Evolutionary conservation across 495 filamentous ascomycete species (phyloP), one percentile per base, ranked within the genome.

Genomic region (Barbatosphaeria neglecta): DNA sequence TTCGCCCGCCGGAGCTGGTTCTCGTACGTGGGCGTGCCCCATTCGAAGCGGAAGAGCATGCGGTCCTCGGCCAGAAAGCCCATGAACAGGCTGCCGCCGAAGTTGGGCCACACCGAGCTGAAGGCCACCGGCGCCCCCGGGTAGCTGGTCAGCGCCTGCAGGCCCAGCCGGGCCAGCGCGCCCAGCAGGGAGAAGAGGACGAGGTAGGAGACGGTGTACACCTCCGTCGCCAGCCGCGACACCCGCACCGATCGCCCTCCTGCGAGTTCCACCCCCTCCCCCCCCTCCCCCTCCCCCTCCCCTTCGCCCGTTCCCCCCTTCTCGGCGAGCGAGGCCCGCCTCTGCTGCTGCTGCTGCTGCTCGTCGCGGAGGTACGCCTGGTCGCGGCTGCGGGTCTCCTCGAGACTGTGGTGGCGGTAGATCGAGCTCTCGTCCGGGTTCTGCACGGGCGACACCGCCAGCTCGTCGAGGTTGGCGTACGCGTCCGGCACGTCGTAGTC

Each of bases 121-220:
- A 83, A 87, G 3, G 80, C 66, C 22, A 90, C 67, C 4, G 89
- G 89, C 0, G 85, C 77, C 18, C 83, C 83, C 9, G 82, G 77
- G 64, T 95, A 96, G 47, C 76, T 77, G 4, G 88, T 90, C 22
- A 98, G 65, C 39, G 84, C 79, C 56, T 90, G 80, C 2, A 96
- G 66, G 19, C 88, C 90, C 0, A 97, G 74, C 9, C 90, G 75
- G 10, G 88, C 78, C 23, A 97, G 77, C 1, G 90, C 95, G 25
- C 90, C 90, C 28, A 90, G 62, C 46, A 96, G 79, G 44, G 87
- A 81, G 68, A 96, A 96, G 59, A 95, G 69, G 41, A 90, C 74
- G 15, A 96, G 80, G 63, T 95, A 84, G 9, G 84, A 84, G 50
- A 83, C 52, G 31, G 82, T 88, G 62, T 86, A 92, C 49, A 90